phyloP scores from a whole-genome alignment of 2,329 filamentous ascomycete genomes.

The Ceratocystis alfenasii region DNA sequence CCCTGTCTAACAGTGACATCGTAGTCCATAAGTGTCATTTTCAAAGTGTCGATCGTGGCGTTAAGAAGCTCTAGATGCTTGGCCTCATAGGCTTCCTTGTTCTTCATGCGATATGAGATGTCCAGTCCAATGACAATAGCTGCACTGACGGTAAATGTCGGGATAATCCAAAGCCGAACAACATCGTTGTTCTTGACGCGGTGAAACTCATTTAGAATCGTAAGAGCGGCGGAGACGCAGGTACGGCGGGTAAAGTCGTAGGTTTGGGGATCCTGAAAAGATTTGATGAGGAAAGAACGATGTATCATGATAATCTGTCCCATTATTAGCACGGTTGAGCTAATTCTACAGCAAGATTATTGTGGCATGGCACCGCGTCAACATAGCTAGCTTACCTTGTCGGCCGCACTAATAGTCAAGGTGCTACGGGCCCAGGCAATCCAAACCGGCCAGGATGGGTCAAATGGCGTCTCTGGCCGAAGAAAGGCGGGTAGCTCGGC shows the following conservation, averaged over 20 bases:
- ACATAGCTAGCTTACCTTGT: constrained; percentile 14
- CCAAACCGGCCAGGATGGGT: constrained; percentile 19
- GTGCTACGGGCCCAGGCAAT: constrained; percentile 21
- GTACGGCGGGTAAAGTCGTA: constrained; percentile 19
- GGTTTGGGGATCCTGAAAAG: constrained; percentile 17
- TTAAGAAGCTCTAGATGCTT: constrained; percentile 17
- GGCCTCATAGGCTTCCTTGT: constrained; percentile 8
- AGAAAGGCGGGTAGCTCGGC: constrained; percentile 15
- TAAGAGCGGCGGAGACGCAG: constrained; percentile 19
- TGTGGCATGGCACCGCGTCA: not conserved
- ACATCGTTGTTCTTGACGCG: constrained; percentile 18
- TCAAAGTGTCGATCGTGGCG: constrained; percentile 9
- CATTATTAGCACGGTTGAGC: not conserved
- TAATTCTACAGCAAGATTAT: too few species aligned
- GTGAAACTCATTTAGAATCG: constrained; percentile 19
- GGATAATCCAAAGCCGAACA: constrained; percentile 22
- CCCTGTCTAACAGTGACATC: constrained; percentile 14
- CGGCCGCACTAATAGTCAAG: constrained; percentile 20
- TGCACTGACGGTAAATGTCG: constrained; percentile 20
- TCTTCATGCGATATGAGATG: constrained; percentile 18
- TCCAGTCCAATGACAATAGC: constrained; percentile 21
- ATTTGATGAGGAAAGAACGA: constrained; percentile 21
- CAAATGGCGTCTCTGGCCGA: constrained; percentile 8
- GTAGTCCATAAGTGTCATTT: constrained; percentile 4
- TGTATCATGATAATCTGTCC: constrained; percentile 21